phyloP scores from a whole-genome alignment of 371 early-diverging fungal genomes.

The Apophysomyces variabilis region DNA sequence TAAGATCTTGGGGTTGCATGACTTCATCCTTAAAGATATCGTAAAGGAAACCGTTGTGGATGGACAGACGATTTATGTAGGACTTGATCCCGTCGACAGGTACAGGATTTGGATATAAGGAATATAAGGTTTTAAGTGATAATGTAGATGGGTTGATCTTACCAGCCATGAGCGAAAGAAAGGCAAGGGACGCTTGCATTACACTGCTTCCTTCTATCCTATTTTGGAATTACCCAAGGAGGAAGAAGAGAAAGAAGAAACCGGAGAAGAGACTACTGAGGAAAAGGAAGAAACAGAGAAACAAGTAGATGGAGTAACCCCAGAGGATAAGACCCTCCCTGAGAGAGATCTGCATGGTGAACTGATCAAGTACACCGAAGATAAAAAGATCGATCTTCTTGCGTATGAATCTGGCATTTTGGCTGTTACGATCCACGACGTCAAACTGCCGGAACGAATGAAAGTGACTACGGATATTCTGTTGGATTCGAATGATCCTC shows the following conservation, averaged over 20 bases:
- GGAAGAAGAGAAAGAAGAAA: conserved; percentile 22
- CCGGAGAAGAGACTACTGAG: neutral
- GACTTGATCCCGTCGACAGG: conserved; percentile 37
- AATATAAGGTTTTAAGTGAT: neutral
- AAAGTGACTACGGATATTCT: conserved; percentile 34
- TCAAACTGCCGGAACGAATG: conserved; percentile 16
- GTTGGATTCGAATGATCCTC: conserved; percentile 39
- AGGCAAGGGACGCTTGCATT: conserved; percentile 64
- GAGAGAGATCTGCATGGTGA: conserved; percentile 38
- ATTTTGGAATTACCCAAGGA: conserved; percentile 59
- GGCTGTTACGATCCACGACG: conserved; percentile 34
- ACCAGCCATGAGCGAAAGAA: conserved; percentile 55
- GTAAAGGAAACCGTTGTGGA: conserved; percentile 24
- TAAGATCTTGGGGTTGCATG: conserved; percentile 62
- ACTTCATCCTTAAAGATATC: conserved; percentile 32
- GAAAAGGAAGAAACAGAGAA: conserved; percentile 13
- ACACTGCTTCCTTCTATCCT: conserved; percentile 67
- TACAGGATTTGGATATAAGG: neutral
- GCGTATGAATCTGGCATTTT: conserved; percentile 35
- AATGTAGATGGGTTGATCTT: conserved; percentile 53
- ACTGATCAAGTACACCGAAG: conserved; percentile 24
- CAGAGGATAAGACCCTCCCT: conserved; percentile 7
- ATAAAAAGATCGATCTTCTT: conserved; percentile 24
- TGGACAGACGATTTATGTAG: conserved; percentile 35
- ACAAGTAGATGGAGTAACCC: neutral